Base-by-base conservation (phyloP, 2,329 filamentous ascomycete genomes). In the Tolypocladium endophyticum region DNA sequence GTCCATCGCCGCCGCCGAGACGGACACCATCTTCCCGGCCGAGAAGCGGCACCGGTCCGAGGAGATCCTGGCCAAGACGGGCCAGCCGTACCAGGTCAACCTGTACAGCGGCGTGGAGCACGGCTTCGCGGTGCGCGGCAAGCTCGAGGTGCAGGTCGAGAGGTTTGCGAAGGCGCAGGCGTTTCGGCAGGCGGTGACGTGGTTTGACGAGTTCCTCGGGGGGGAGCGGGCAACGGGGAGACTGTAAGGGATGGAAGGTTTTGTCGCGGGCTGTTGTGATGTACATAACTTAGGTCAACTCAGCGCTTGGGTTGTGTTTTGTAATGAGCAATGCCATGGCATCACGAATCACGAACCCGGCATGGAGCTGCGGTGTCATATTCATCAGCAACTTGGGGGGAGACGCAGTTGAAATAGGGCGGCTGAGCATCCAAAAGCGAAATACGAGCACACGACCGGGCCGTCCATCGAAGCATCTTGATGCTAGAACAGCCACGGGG, bases 121-220 rank as follows among this genome's bases (percentile, higher is more conserved):
- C 69, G 90, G 90, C 0, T 94, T 93, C 67, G 86, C 85, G 20
- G 86, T 90, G 9, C 81, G 89, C 41, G 83, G 78, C 4, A 85
- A 93, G 66, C 59, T 80, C 35, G 74, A 74, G 3, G 74, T 79
- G 60, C 74, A 75, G 25, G 64, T 68, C 59, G 74, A 83, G 68
- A 84, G 81, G 72, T 92, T 85, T 70, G 88, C 86, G 38, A 92
- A 92, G 79, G 88, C 93, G 75, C 81, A 86, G 70, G 89, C 90
- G 0, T 92, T 92, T 71, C 74, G 81, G 64, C 89, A 93, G 78
- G 88, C 89, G 33, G 80, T 91, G 58, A 73, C 79, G 60, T 94
- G 88, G 88, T 92, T 93, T 68, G 81, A 88, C 59, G 78, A 86
- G 20, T 76, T 69, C 57, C 61, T 74, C 28, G 12, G 57, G 6